Evolutionary conservation across 805 yeast genomes (phyloP), one percentile per base, ranked within the genome.

Genomic region (Yarrowia sp.): DNA sequence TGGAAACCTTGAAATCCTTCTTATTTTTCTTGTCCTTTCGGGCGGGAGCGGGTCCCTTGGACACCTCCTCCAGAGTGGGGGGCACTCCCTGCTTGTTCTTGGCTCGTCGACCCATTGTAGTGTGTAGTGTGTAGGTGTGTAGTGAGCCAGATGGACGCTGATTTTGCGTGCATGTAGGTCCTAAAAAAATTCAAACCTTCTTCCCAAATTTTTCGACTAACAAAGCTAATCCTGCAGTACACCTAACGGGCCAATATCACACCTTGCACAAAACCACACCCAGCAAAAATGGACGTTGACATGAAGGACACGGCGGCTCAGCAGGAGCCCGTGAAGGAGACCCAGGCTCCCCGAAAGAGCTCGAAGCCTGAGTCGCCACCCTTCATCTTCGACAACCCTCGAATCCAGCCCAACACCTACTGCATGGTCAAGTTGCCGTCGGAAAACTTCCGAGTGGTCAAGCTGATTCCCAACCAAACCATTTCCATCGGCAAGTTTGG

Each of bases 21-120:
- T 53, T 53, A 32, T 7, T 27, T n/a, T 36, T 29, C 38, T 55
- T 55, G 35, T 62, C 68, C 61, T 60, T 63, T 25, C 31, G 33
- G 16, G 14, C 35, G 16, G 58, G 56, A 6, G 63, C 51, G 25
- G 14, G 66, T 65, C 22, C 16, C 32, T 44, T 67, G 68, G 66
- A 73, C 25, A 72, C 72, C 16, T 69, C 97, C 46, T 93, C 98
- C 65, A 86, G 78, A 6, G 91, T 72, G 33, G 97, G 97, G 68
- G 98, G 98, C 63, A 82, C 88, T 47, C 90, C 94, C 77, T 93
- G 98, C 80, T 90, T 93, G 70, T 90, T 87, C 76, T 87, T 90
- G 63, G 90, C 89, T 79, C 89, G 86, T 83, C 97, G 87, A 74
- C 98, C 98, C 96, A 92, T 90, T 47, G 27, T 27, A 6, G 33